These are phyloP conservation scores for Chenopodium album DNA, from an alignment of 148 eudicot genomes.

Conservation along the genomic window DNA sequence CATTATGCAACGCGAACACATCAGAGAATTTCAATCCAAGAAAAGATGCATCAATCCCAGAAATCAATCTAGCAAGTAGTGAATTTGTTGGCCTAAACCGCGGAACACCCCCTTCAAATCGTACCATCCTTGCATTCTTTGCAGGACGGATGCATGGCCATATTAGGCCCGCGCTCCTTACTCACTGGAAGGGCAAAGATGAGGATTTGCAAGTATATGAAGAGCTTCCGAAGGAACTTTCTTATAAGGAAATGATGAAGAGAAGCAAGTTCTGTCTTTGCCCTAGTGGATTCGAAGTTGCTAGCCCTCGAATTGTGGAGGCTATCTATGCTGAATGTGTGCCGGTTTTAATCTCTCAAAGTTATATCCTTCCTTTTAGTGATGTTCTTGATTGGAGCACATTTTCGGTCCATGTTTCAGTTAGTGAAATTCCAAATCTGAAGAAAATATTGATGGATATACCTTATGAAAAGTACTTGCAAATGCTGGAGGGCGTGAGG, in stretches of 20 bases:
- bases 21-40: slow-evolving; percentile 79
- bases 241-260: slow-evolving; percentile 64
- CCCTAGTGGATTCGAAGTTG: slow-evolving; percentile 89
- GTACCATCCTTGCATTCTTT: slow-evolving; percentile 63
- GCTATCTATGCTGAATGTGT: slow-evolving; percentile 81
- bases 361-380: slow-evolving; percentile 70
- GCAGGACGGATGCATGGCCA: slow-evolving; percentile 65
- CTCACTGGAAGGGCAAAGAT: slow-evolving; percentile 62
- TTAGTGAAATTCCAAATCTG: slow-evolving; percentile 53
- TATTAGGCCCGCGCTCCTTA: slow-evolving; percentile 49
- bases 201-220: slow-evolving; percentile 48
- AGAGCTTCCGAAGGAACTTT: slow-evolving; percentile 36
- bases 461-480: slow-evolving; percentile 44
- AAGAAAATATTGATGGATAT: slow-evolving; percentile 58
- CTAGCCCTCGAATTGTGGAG: slow-evolving; percentile 84
- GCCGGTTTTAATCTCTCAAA: slow-evolving; percentile 68
- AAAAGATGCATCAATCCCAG: slow-evolving; percentile 73
- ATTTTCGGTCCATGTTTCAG: slow-evolving; percentile 56
- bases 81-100: slow-evolving; percentile 27
- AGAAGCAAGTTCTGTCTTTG: slow-evolving; percentile 68
- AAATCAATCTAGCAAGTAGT: slow-evolving; percentile 60
- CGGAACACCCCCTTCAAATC: slow-evolving; percentile 39
- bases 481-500: slow-evolving; percentile 48
- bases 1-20: slow-evolving; percentile 78
- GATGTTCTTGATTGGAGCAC: slow-evolving; percentile 78